These are phyloP conservation scores for Picochlorum sp. DNA, from an alignment of 139 green algal genomes.

Conservation along the genomic window DNA sequence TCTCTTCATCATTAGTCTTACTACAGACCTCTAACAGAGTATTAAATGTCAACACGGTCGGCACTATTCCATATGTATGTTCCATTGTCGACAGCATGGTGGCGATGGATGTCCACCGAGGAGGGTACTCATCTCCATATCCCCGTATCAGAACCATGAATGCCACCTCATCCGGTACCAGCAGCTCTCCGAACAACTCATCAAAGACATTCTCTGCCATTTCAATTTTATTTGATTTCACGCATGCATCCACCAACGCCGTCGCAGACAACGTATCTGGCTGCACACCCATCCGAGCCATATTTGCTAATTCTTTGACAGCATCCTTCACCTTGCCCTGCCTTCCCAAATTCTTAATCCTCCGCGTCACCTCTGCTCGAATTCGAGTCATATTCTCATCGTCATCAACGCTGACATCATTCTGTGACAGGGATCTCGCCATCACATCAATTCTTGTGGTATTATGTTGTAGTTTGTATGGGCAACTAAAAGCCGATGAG, in stretches of 20 bases:
- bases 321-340: conserved; percentile 39
- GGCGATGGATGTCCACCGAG: conserved; percentile 61
- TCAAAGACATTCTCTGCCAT: conserved; percentile 69
- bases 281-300: conserved; percentile 62
- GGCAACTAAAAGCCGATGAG: too few species aligned
- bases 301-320: conserved; percentile 50
- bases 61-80: conserved; percentile 31
- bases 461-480: too few species aligned
- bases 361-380: conserved; percentile 32
- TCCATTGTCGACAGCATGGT: conserved; percentile 55
- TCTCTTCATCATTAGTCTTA: conserved; percentile 57
- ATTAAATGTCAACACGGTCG: conserved; percentile 60
- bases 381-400: conserved; percentile 7
- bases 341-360: conserved; percentile 46
- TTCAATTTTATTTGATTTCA: conserved; percentile 53
- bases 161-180: conserved; percentile 57
- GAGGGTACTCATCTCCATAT: conserved; percentile 52
- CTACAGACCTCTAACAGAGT: conserved; percentile 68
- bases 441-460: too few species aligned
- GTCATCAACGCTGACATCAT: background rate
- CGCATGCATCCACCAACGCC: conserved; percentile 67
- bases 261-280: conserved; percentile 71
- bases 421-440: too few species aligned
- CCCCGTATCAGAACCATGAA: conserved; percentile 71
- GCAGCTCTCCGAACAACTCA: conserved; percentile 59